Conservation (phyloP, 1,284 basidiomycete species). For the Boletellus sp. region DNA sequence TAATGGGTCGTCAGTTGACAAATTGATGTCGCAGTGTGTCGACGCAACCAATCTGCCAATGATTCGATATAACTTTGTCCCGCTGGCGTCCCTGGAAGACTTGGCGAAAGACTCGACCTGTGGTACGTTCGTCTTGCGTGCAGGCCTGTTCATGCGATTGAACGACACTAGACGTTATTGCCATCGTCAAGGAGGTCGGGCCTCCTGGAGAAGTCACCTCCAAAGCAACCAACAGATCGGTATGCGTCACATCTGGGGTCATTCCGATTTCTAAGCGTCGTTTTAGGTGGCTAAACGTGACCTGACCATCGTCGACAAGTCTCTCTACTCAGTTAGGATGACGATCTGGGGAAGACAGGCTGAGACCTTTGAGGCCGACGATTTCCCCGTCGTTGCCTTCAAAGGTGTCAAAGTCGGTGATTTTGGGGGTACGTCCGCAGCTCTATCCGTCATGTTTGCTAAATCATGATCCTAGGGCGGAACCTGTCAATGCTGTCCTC, state of each 20-base stretch:
- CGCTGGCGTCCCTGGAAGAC: constrained; percentile 60
- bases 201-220: constrained; percentile 69
- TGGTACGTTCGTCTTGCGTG: constrained; percentile 47
- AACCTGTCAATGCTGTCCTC: constrained; percentile 71
- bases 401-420: constrained; percentile 95
- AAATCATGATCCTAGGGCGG: constrained; percentile 47
- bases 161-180: constrained; percentile 71
- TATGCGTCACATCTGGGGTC: constrained; percentile 32
- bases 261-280: constrained; percentile 2
- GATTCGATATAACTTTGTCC: constrained; percentile 83
- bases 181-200: constrained; percentile 77
- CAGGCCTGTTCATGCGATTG: constrained; percentile 12
- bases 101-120: constrained; percentile 74
- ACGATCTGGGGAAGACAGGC: constrained; percentile 98
- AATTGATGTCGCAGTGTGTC: constrained; percentile 54
- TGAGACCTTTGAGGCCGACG: constrained; percentile 65
- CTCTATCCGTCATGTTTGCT: neutral
- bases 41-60: constrained; percentile 75
- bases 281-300: constrained; percentile 82
- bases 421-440: constrained; percentile 67
- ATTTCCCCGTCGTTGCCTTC: constrained; percentile 82
- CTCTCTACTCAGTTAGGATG: constrained; percentile 76
- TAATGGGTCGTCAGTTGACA: constrained; percentile 5
- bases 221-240: constrained; percentile 65
- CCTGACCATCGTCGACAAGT: constrained; percentile 83